Percentiles rank a stretch among this genome's conserved stretches.
Conservation (phyloP, 805 yeast genomes). For the Hanseniaspora lindneri region DNA sequence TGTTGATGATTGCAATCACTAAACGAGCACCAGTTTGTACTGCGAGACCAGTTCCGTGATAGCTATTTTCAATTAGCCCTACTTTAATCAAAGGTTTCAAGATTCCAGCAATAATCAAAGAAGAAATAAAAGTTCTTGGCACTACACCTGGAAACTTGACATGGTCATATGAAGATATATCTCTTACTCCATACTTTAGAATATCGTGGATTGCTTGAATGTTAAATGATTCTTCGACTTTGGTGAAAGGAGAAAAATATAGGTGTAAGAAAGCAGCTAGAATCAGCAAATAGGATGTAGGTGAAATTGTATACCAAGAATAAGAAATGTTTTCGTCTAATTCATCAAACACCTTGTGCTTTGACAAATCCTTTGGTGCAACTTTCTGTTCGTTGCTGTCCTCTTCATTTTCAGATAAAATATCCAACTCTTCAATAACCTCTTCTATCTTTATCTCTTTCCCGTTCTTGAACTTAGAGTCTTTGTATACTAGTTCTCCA, state of each 20-base stretch:
- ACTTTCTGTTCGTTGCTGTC: too few relatives aligned
- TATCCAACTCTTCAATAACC: constrained; percentile 19
- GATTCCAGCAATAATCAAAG: constrained; percentile 41
- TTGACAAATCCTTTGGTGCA: too few relatives aligned
- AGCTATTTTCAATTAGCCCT: constrained; percentile 13
- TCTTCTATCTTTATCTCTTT: constrained; percentile 21
- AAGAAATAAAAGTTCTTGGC: constrained; percentile 73
- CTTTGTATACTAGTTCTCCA: constrained; percentile 8
- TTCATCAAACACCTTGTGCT: too few relatives aligned
- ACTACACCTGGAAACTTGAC: constrained; percentile 74
- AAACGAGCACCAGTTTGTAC: constrained; percentile 45
- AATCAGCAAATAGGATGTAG: constrained; percentile 30
- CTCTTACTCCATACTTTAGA: constrained; percentile 43
- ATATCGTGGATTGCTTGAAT: constrained; percentile 82
- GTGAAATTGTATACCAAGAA: constrained; percentile 8
- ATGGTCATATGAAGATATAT: constrained; percentile 53
- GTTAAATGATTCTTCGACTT: constrained; percentile 89
- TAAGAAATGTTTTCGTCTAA: not conserved
- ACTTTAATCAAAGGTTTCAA: constrained; percentile 31
- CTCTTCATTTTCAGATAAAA: constrained; percentile 16
- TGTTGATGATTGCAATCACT: constrained; percentile 52
- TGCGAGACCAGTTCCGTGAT: constrained; percentile 11
- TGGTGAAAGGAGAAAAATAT: constrained; percentile 62
- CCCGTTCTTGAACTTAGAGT: constrained; percentile 10
- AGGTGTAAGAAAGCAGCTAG: constrained; percentile 40